Percentiles rank a stretch among this genome's conserved stretches.
Evolutionary conservation across 257 asterid species (phyloP).

Genomic region (Apocynum venetum): DNA sequence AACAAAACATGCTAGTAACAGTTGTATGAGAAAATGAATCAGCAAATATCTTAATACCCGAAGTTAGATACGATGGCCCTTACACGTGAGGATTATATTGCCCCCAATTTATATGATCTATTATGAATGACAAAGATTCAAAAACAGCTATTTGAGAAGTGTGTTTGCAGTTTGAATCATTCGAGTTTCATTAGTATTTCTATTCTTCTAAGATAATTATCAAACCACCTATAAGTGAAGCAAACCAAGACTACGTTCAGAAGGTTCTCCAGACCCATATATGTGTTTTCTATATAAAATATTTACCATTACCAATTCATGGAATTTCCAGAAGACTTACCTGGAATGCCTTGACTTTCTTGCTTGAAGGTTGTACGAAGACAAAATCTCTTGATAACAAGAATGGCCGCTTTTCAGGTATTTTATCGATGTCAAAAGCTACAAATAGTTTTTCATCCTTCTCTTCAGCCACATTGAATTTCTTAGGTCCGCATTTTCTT

Average conservation of each 20-base stretch:
- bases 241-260: too few relatives aligned
- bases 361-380: conserved; percentile 9
- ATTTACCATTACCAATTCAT: too few relatives aligned
- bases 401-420: conserved; percentile 18
- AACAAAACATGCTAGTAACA: background rate
- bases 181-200: too few relatives aligned
- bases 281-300: background rate
- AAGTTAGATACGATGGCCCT: background rate
- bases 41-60: background rate
- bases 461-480: background rate
- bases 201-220: too few relatives aligned
- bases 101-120: too few relatives aligned
- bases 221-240: too few relatives aligned
- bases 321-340: background rate
- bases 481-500: background rate
- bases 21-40: too few relatives aligned
- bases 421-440: conserved; percentile 17
- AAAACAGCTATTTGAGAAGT: too few relatives aligned
- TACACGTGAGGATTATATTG: too few relatives aligned
- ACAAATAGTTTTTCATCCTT: conserved; percentile 16
- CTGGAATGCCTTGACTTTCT: conserved; percentile 14
- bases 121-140: too few relatives aligned
- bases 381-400: conserved; percentile 23
- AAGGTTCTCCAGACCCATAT: background rate
- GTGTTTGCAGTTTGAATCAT: too few relatives aligned